phyloP scores from a whole-genome alignment of 208 protist species.

The Leptomonas pyrrhocoris region DNA sequence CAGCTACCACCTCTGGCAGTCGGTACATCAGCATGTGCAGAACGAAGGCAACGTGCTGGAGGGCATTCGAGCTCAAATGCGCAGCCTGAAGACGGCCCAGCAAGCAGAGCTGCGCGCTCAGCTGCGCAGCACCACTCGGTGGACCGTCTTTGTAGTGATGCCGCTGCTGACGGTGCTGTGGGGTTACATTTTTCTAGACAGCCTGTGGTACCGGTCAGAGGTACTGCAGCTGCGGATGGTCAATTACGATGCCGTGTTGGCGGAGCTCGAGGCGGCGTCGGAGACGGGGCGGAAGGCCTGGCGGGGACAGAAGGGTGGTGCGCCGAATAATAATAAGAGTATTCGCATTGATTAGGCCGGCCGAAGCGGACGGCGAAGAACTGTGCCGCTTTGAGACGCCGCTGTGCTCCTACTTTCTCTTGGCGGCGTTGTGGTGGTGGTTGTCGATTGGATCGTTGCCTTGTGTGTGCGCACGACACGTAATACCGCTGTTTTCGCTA shows the following conservation, averaged over 20 bases:
- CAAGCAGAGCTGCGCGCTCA: slow-evolving; percentile 14
- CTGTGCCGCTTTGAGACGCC: too few relatives aligned
- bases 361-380: too few relatives aligned
- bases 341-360: background rate
- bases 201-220: slow-evolving; percentile 28
- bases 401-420: too few relatives aligned
- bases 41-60: slow-evolving; percentile 16
- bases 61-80: slow-evolving; percentile 4
- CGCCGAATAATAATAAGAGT: slow-evolving; percentile 3
- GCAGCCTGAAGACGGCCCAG: slow-evolving; percentile 18
- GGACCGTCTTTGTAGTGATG: slow-evolving; percentile 32
- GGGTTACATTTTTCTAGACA: slow-evolving; percentile 31
- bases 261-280: slow-evolving; percentile 6
- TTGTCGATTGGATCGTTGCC: too few relatives aligned
- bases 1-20: slow-evolving; percentile 27
- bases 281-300: background rate
- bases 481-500: background rate
- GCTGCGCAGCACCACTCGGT: slow-evolving; percentile 23
- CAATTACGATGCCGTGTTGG: slow-evolving; percentile 40
- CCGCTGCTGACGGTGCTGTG: slow-evolving; percentile 36
- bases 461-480: background rate
- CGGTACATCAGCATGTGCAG: slow-evolving; percentile 11
- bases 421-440: too few relatives aligned
- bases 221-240: slow-evolving; percentile 31
- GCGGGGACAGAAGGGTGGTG: background rate